A percentile compares a stretch with the other conserved stretches of the same genome.
Evolutionary conservation across 2,329 filamentous ascomycete species (phyloP).

Genomic region (Thermothelomyces thermophilus): DNA sequence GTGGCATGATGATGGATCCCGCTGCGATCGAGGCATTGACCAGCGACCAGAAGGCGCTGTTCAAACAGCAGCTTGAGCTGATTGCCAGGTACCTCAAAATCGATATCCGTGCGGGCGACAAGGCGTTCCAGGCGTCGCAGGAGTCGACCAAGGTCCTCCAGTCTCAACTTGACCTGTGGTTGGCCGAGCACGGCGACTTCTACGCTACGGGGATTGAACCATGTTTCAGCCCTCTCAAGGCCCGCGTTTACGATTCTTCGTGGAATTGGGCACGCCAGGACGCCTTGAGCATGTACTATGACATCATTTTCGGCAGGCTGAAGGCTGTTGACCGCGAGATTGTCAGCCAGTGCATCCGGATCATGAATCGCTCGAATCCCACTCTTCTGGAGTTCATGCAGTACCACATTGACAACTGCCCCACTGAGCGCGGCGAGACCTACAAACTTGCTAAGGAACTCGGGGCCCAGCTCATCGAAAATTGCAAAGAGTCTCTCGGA

Average conservation of each 20-base stretch:
- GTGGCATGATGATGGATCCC: constrained; percentile 99
- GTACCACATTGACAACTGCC: constrained; percentile 98
- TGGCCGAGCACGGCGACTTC: constrained; percentile 89
- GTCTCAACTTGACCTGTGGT: constrained; percentile 91
- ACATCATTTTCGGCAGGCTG: constrained; percentile 94
- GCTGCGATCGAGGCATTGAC: constrained; percentile 94
- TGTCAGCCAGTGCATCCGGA: constrained; percentile 94
- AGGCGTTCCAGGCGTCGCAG: constrained; percentile 77
- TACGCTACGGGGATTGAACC: constrained; percentile 94
- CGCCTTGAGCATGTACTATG: constrained; percentile 96
- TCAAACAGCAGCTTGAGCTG: constrained; percentile 97
- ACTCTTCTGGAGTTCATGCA: constrained; percentile 98
- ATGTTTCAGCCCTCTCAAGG: constrained; percentile 87
- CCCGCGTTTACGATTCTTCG: constrained; percentile 91
- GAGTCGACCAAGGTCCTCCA: constrained; percentile 84
- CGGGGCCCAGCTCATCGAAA: constrained; percentile 87
- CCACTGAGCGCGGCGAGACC: constrained; percentile 91
- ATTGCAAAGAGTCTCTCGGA: constrained; percentile 87
- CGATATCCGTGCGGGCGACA: constrained; percentile 93
- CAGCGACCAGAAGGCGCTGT: constrained; percentile 90
- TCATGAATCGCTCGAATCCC: constrained; percentile 99
- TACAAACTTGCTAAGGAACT: constrained; percentile 97
- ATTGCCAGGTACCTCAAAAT: constrained; percentile 95
- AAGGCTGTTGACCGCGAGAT: constrained; percentile 94
- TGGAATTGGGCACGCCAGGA: constrained; percentile 99